phyloP scores from a whole-genome alignment of 768 basidiomycete species.

The Russula lepida region DNA sequence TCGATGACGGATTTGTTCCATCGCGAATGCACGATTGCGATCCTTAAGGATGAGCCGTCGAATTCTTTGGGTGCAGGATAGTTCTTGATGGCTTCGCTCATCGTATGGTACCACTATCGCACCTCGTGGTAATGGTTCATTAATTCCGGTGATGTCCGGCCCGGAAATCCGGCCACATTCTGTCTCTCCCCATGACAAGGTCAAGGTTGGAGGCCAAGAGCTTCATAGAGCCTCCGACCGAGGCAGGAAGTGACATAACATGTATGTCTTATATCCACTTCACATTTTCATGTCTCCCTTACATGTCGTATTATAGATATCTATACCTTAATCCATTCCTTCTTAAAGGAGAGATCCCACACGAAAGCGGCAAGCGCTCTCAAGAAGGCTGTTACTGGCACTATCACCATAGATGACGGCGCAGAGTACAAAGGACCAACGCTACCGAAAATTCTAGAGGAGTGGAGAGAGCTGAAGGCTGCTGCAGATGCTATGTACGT shows the following conservation, averaged over 20 bases:
- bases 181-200: neutral
- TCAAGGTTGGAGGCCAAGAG: neutral
- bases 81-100: conserved; percentile 63
- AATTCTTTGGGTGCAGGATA: conserved; percentile 47
- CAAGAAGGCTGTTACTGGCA: conserved; percentile 60
- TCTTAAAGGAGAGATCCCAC: conserved; percentile 59
- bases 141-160: neutral
- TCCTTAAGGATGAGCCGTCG: conserved; percentile 75
- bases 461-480: conserved; percentile 42
- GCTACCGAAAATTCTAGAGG: conserved; percentile 55
- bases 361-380: conserved; percentile 63
- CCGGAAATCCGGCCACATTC: neutral
- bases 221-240: neutral
- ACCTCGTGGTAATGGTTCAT: neutral
- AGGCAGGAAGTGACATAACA: neutral
- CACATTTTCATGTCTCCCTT: neutral
- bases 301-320: conserved; percentile 39
- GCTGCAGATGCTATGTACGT: conserved; percentile 13
- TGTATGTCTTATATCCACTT: neutral
- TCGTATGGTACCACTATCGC: too few species aligned
- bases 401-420: conserved; percentile 53
- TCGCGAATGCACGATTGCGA: conserved; percentile 91
- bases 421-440: conserved; percentile 40
- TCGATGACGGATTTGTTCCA: conserved; percentile 92
- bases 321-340: conserved; percentile 69